Conservation (phyloP, 1,139 yeast genomes). For the Taphrina confusa region DNA sequence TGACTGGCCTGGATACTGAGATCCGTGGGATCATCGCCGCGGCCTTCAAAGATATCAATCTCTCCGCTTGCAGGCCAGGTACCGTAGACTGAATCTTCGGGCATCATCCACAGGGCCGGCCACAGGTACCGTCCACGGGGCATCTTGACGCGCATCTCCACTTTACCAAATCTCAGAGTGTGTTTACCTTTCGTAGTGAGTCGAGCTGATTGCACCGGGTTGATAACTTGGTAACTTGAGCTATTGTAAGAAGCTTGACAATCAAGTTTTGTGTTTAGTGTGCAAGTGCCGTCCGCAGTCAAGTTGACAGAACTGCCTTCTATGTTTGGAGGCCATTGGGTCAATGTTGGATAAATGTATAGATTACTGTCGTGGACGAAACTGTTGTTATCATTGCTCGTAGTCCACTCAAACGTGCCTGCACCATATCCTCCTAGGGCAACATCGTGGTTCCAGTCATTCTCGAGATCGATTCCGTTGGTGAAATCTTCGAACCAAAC, state of each 20-base stretch:
- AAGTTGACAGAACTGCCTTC: conserved; percentile 39
- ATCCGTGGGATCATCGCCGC: conserved; percentile 37
- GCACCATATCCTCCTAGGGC: conserved; percentile 40
- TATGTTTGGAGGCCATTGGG: conserved; percentile 35
- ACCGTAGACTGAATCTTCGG: conserved; percentile 37
- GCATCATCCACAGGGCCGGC: conserved; percentile 41
- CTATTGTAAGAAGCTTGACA: conserved; percentile 36
- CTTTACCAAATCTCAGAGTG: conserved; percentile 37
- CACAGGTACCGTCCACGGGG: conserved; percentile 40
- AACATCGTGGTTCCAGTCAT: conserved; percentile 36
- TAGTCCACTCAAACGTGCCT: conserved; percentile 39
- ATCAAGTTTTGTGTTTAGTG: conserved; percentile 30
- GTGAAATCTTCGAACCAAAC: conserved; percentile 38
- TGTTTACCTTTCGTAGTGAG: conserved; percentile 37
- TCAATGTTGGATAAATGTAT: conserved; percentile 39
- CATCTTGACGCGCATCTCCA: conserved; percentile 38
- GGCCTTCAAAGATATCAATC: conserved; percentile 39
- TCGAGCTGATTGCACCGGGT: conserved; percentile 39
- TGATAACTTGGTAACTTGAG: conserved; percentile 35
- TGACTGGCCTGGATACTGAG: conserved; percentile 35
- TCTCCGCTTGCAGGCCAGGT: conserved; percentile 41
- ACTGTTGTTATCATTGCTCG: conserved; percentile 36
- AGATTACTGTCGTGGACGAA: conserved; percentile 38
- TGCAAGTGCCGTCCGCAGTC: conserved; percentile 38
- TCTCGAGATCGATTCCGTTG: conserved; percentile 25